Conservation (phyloP, 495 filamentous ascomycete genomes). For the Trichoderma parareesei region DNA sequence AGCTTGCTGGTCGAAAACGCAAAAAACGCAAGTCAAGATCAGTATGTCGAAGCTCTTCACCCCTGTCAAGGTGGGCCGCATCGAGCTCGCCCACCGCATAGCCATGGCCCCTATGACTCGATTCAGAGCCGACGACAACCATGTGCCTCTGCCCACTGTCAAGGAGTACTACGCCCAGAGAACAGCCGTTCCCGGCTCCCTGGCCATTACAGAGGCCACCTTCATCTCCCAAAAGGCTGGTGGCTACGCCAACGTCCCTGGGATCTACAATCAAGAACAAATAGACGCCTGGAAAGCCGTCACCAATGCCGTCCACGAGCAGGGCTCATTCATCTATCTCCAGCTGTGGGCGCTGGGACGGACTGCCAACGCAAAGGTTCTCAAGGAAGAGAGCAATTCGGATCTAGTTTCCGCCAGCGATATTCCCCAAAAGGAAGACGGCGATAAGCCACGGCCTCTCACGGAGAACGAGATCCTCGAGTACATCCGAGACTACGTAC, state of each 20-base stretch:
- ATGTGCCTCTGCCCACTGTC: neutral
- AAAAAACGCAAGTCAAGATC: neutral
- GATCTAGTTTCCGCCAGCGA: conserved; percentile 38
- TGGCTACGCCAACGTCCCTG: conserved; percentile 42
- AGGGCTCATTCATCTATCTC: conserved; percentile 49
- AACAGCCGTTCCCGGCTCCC: conserved; percentile 47
- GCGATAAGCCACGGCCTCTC: conserved; percentile 34
- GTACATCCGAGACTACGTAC: conserved; percentile 42
- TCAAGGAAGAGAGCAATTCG: conserved; percentile 27
- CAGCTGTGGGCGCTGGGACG: conserved; percentile 48
- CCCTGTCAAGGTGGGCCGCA: conserved; percentile 11
- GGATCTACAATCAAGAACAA: conserved; percentile 49
- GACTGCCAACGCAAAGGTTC: conserved; percentile 24
- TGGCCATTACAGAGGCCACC: conserved; percentile 58
- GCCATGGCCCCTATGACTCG: conserved; percentile 10
- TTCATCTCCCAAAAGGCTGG: conserved; percentile 23
- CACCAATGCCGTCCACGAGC: conserved; percentile 53
- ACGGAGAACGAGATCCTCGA: conserved; percentile 47
- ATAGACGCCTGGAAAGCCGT: conserved; percentile 50
- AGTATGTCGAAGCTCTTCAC: neutral
- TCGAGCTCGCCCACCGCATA: conserved; percentile 16
- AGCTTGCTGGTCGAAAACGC: neutral
- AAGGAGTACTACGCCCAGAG: conserved; percentile 52
- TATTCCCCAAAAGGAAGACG: conserved; percentile 20
- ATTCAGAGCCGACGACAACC: conserved; percentile 8